Base-by-base conservation (phyloP, 1,284 basidiomycete genomes). In the Neolentinus lepideus region DNA sequence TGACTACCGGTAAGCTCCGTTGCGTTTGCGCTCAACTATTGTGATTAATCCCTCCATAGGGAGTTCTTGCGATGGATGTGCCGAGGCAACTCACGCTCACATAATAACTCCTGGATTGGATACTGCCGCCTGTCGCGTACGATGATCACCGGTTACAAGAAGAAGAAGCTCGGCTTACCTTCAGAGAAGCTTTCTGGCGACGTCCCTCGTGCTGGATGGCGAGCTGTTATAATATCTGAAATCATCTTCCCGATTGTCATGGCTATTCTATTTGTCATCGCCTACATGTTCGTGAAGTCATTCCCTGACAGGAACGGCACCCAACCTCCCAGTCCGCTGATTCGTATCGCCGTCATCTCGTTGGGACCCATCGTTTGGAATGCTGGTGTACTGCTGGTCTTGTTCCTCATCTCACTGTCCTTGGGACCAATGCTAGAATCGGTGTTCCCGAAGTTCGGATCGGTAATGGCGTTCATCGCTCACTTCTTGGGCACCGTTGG, bases 61-160 rank as follows among this genome's bases (percentile, higher is more conserved):
- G 94, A 98, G 74, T 97, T 94, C 77, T 74, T 98, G 62, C 83
- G 94, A 61, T 98, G 94, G 94, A 97, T 98, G 93, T 94, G 88
- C 53, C 85, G 94, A 60, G 94, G 94, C 57, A 98, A 98, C 73
- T 96, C 94, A 53, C 81, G 92, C 22, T 92, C 92, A n/a, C 94
- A 97, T 72, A 90, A 84, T 66, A 98, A 96, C 72, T 96, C 94
- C 3, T 98, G 94, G 94, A 95, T 97, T 61, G 94, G 94, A 0
- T 98, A 97, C 73, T 98, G 94, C 70, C 90, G 94, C 57, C 76
- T 98, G 56, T 93, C 92, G 31, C 83, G 94, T 58, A 98, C 94
- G 10, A 89, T 93, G 81, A 94, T 98, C 67, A 98, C 94, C 47
- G 94, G 94, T 35, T 97, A 94, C 84, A 98, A 97, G 82, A 92